Evolutionary conservation across 2,329 filamentous ascomycete species (phyloP).

Genomic region (Sporothrix globosa): DNA sequence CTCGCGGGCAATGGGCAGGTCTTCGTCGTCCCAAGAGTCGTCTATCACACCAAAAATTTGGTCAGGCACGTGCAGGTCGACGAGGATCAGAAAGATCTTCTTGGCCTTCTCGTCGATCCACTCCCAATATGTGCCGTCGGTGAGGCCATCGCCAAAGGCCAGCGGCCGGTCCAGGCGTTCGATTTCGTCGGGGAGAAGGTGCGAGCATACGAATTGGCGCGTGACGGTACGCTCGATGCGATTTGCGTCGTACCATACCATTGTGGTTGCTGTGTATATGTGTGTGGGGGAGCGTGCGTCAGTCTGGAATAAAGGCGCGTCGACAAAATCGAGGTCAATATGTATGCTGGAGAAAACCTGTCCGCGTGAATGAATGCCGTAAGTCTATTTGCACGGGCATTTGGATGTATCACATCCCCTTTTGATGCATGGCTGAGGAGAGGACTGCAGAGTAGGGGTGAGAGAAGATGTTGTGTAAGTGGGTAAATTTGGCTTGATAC

Average conservation of each 20-base stretch:
- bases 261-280: constrained; percentile 9
- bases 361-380: not conserved
- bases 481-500: too few species aligned
- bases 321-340: not conserved
- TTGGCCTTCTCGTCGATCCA: constrained; percentile 73
- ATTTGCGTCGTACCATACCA: constrained; percentile 69
- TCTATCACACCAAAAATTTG: constrained; percentile 77
- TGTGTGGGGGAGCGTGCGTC: not conserved
- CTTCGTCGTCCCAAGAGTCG: constrained; percentile 75
- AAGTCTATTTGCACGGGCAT: not conserved
- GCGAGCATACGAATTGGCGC: constrained; percentile 65
- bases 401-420: constrained; percentile 3
- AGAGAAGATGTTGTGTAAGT: not conserved
- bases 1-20: constrained; percentile 69
- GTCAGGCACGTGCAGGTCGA: constrained; percentile 70
- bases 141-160: constrained; percentile 68
- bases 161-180: constrained; percentile 64
- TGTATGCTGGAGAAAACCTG: not conserved
- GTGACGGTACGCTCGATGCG: constrained; percentile 72
- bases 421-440: constrained; percentile 17
- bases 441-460: not conserved
- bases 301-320: not conserved
- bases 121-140: constrained; percentile 76
- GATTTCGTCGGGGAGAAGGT: constrained; percentile 65
- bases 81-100: constrained; percentile 70